A percentile compares a stretch with the other conserved stretches of the same genome.
phyloP scores from a whole-genome alignment of 345 rosid genomes.

The Ricinus communis region DNA sequence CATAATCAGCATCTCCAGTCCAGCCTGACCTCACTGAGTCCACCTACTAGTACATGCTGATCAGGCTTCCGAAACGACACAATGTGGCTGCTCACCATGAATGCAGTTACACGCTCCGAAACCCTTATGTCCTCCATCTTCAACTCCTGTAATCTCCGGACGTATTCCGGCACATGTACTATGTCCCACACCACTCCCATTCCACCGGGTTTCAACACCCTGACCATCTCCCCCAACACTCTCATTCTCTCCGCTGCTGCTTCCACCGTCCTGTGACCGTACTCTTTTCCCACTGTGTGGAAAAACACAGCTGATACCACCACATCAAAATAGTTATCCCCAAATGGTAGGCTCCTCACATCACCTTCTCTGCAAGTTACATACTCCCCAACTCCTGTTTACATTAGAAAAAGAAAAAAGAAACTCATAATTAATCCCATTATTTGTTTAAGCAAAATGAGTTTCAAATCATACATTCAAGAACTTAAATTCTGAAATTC shows the following conservation, averaged over 20 bases:
- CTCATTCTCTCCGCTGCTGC: slow-evolving; percentile 88
- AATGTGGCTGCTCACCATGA: slow-evolving; percentile 91
- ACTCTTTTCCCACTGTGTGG: slow-evolving; percentile 81
- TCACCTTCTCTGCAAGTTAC: slow-evolving; percentile 94
- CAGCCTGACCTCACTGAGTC: slow-evolving; percentile 56
- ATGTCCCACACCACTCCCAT: slow-evolving; percentile 86
- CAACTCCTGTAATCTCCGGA: slow-evolving; percentile 71
- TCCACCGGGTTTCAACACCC: slow-evolving; percentile 86
- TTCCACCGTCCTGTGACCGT: slow-evolving; percentile 82
- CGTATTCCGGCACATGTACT: slow-evolving; percentile 77
- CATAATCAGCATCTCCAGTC: slow-evolving; percentile 36
- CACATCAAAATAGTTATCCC: slow-evolving; percentile 85
- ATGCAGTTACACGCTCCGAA: slow-evolving; percentile 84
- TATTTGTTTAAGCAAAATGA: not conserved
- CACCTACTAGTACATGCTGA: slow-evolving; percentile 56
- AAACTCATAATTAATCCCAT: not conserved
- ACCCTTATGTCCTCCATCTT: slow-evolving; percentile 85
- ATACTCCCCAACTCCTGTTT: slow-evolving; percentile 83
- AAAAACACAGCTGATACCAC: slow-evolving; percentile 86
- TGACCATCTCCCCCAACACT: slow-evolving; percentile 78
- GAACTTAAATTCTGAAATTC: too few relatives aligned
- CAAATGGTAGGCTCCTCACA: slow-evolving; percentile 76
- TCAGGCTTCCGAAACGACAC: slow-evolving; percentile 79
- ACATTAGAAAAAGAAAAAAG: not conserved
- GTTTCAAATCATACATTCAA: not conserved